These are phyloP conservation scores for Colletotrichum melonis DNA, from an alignment of 2,329 filamentous ascomycete genomes.

Conservation along the genomic window DNA sequence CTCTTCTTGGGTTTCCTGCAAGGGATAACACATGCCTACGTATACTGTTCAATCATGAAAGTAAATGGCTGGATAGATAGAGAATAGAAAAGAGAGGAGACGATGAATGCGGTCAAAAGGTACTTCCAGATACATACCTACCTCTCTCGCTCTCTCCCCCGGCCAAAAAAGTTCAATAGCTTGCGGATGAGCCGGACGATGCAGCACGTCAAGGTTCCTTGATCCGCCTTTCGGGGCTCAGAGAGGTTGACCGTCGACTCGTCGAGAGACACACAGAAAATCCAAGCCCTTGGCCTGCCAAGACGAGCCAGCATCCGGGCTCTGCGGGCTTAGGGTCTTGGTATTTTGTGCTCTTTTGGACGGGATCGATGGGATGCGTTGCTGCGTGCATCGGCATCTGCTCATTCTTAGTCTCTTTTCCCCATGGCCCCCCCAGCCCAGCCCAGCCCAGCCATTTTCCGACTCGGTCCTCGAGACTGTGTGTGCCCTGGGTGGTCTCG, in stretches of 20 bases:
- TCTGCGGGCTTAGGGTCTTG: constrained; percentile 13
- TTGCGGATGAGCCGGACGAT: constrained; percentile 31
- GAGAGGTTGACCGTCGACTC: neutral
- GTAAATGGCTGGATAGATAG: neutral
- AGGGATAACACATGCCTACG: neutral
- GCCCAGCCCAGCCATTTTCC: neutral
- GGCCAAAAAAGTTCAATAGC: neutral
- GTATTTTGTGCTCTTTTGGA: neutral
- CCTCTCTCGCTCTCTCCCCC: neutral
- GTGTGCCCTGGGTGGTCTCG: neutral
- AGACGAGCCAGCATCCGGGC: constrained; percentile 12
- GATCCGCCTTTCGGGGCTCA: constrained; percentile 5
- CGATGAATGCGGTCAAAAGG: neutral
- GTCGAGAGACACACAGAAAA: neutral
- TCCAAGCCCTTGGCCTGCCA: constrained; percentile 29
- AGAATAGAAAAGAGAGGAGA: neutral
- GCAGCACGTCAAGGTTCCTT: constrained; percentile 31
- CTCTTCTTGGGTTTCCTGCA: neutral
- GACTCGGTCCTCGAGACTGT: neutral
- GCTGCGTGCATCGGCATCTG: neutral
- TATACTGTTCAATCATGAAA: neutral
- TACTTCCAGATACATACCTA: constrained; percentile 1
- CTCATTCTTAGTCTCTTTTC: neutral
- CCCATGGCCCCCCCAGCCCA: too few species aligned
- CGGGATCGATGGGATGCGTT: neutral